A percentile compares a stretch with the other conserved stretches of the same genome.
Conservation (phyloP, 805 yeast species). For the Ogataea chonburiensis region DNA sequence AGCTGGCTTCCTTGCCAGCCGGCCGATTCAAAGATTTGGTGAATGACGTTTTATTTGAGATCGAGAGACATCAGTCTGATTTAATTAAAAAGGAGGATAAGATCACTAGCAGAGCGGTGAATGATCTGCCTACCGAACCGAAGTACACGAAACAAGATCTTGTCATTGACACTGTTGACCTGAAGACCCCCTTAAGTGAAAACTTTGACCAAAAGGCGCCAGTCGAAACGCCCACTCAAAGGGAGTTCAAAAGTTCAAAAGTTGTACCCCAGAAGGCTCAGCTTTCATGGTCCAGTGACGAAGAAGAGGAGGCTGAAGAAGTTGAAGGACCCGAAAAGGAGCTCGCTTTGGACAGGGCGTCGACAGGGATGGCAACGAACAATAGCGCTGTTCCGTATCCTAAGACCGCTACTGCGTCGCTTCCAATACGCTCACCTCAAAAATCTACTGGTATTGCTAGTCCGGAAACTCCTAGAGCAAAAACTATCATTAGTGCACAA, state of each 20-base stretch:
- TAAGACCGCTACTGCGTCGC: not conserved
- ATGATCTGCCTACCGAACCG: slow-evolving; percentile 7
- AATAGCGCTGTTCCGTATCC: not conserved
- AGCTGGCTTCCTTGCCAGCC: slow-evolving; percentile 79
- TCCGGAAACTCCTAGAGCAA: not conserved
- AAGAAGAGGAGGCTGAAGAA: slow-evolving; percentile 42
- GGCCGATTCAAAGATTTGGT: slow-evolving; percentile 85
- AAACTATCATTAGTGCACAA: not conserved
- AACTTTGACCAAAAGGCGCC: slow-evolving; percentile 10
- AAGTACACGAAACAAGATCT: slow-evolving; percentile 4
- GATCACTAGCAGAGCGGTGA: slow-evolving; percentile 15
- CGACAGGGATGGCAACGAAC: not conserved
- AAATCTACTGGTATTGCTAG: not conserved
- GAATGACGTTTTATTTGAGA: slow-evolving; percentile 83
- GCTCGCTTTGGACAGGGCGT: slow-evolving; percentile 2
- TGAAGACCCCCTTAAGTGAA: slow-evolving; percentile 21
- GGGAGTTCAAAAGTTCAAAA: slow-evolving; percentile 53
- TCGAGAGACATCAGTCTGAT: slow-evolving; percentile 51
- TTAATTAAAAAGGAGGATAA: slow-evolving; percentile 17
- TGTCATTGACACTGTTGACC: slow-evolving; percentile 1
- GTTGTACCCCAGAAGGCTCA: slow-evolving; percentile 85
- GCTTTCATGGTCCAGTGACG: slow-evolving; percentile 86
- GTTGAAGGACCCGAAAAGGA: slow-evolving; percentile 14
- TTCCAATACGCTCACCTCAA: slow-evolving; percentile 4
- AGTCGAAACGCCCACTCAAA: slow-evolving; percentile 32